phyloP scores from a whole-genome alignment of 352 stramenopile genomes.

The Phytopythium vexans region DNA sequence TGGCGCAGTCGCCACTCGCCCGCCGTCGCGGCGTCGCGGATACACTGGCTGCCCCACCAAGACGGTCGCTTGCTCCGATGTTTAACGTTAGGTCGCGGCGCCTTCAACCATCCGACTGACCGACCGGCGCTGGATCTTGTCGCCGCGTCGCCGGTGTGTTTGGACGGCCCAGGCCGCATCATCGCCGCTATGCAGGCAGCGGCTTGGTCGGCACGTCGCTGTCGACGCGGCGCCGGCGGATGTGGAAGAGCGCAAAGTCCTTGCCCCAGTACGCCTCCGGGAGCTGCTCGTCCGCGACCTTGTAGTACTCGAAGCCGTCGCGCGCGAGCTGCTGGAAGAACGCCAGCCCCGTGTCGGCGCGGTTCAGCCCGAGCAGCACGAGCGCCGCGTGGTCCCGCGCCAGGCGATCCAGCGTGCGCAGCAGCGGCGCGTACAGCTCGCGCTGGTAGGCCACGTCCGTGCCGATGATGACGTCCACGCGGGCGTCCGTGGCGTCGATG shows the following conservation, averaged over 20 bases:
- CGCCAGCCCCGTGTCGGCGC: constrained; percentile 49
- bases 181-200: too few relatives aligned
- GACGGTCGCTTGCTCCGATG: too few relatives aligned
- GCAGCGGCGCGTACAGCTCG: constrained; percentile 73
- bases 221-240: constrained; percentile 19
- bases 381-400: constrained; percentile 32
- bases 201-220: not conserved
- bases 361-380: constrained; percentile 73
- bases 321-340: constrained; percentile 74
- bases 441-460: constrained; percentile 77
- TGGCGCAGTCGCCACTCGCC: too few relatives aligned
- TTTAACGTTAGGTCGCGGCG: too few relatives aligned
- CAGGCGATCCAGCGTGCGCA: constrained; percentile 55
- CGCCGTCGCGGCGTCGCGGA: too few relatives aligned
- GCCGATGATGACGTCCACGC: constrained; percentile 64
- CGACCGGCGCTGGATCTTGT: too few relatives aligned
- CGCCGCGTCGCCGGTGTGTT: too few relatives aligned
- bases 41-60: too few relatives aligned
- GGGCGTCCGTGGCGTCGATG: constrained; percentile 12
- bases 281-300: constrained; percentile 61
- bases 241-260: constrained; percentile 82
- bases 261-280: constrained; percentile 55
- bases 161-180: too few relatives aligned
- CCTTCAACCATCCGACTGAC: too few relatives aligned
- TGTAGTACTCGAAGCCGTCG: constrained; percentile 82